Conservation (phyloP, 306 rosid species). For the Mimosa bimucronata region DNA sequence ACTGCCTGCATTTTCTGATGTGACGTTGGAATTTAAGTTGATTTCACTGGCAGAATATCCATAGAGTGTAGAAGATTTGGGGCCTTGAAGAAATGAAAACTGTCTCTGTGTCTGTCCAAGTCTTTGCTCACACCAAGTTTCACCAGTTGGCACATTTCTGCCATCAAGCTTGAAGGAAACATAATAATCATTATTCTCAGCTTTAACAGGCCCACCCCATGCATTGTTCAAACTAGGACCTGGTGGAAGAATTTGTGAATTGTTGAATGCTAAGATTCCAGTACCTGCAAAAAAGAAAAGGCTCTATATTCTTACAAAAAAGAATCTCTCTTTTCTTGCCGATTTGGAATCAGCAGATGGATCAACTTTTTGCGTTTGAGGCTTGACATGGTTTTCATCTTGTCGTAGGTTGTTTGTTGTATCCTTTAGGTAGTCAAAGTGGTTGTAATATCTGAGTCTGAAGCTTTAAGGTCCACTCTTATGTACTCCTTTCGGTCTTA, state of each 20-base stretch:
- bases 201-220: slow-evolving; percentile 33
- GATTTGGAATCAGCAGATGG: background rate
- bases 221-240: slow-evolving; percentile 38
- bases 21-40: slow-evolving; percentile 7
- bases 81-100: slow-evolving; percentile 20
- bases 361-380: no score
- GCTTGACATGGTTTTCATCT: no score
- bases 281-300: slow-evolving; percentile 44
- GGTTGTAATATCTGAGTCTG: no score
- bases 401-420: no score
- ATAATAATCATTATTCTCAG: slow-evolving; percentile 20
- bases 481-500: no score
- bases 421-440: no score
- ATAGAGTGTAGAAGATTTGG: slow-evolving; percentile 13
- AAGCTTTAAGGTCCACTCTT: no score
- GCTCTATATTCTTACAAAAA: background rate
- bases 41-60: slow-evolving; percentile 39
- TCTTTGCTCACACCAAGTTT: slow-evolving; percentile 13
- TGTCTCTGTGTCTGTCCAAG: slow-evolving; percentile 40
- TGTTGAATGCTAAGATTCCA: slow-evolving; percentile 41
- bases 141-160: slow-evolving; percentile 33
- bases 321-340: background rate
- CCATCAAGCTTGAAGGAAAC: slow-evolving; percentile 17
- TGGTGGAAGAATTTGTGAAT: slow-evolving; percentile 35
- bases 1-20: no score